Percentiles rank a stretch among this genome's conserved stretches.
These are phyloP conservation scores for Cryptococcus deneoformans DNA, from an alignment of 1,284 basidiomycete genomes.

Conservation along the genomic window DNA sequence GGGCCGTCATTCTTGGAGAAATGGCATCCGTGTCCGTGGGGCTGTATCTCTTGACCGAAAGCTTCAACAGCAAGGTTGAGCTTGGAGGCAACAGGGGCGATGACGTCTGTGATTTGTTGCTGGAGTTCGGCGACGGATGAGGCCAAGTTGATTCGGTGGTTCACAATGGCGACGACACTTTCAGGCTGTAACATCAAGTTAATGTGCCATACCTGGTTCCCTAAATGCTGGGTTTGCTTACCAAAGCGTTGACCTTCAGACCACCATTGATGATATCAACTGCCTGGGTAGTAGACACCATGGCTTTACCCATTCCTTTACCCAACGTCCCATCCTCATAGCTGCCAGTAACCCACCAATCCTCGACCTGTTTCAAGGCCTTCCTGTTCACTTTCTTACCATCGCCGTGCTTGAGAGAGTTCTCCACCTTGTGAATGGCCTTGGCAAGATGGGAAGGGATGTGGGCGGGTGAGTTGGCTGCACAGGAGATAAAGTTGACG, in stretches of 20 bases:
- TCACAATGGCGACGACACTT: constrained; percentile 37
- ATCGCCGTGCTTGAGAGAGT: constrained; percentile 17
- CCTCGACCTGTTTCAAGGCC: constrained; percentile 30
- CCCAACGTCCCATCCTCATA: constrained; percentile 18
- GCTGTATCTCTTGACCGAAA: constrained; percentile 31
- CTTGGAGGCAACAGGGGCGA: constrained; percentile 33
- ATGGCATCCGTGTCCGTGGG: constrained; percentile 14
- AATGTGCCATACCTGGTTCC: background rate
- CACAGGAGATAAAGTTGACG: constrained; percentile 29
- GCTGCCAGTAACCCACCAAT: constrained; percentile 24
- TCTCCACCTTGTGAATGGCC: constrained; percentile 21
- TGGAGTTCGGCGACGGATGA: constrained; percentile 35
- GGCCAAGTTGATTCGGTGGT: constrained; percentile 43
- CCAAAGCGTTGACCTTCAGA: constrained; percentile 45
- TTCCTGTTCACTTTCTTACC: constrained; percentile 27
- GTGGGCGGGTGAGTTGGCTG: constrained; percentile 25
- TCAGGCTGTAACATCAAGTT: constrained; percentile 26
- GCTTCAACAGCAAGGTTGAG: constrained; percentile 39
- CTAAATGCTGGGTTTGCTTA: constrained; percentile 6
- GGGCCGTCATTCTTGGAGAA: constrained; percentile 6
- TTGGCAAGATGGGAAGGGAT: constrained; percentile 23
- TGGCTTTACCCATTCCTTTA: constrained; percentile 23
- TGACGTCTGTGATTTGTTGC: constrained; percentile 26
- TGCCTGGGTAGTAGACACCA: constrained; percentile 44
- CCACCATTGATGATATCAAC: constrained; percentile 44